A percentile compares a stretch with the other conserved stretches of the same genome.
These are phyloP conservation scores for Apiotrichum sp. DNA, from an alignment of 1,284 basidiomycete genomes.

Conservation along the genomic window DNA sequence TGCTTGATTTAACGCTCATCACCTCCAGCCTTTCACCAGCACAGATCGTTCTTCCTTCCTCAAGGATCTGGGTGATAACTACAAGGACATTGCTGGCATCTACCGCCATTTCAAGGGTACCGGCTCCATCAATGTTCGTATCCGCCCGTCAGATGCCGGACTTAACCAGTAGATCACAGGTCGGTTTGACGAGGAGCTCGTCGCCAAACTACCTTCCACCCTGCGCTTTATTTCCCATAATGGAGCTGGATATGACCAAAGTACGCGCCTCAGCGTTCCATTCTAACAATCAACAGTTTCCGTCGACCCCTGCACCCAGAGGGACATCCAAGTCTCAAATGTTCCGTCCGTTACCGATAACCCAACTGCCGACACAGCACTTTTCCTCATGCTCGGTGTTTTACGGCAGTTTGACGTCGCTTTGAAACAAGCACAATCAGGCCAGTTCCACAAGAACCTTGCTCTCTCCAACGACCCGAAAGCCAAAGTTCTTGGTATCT, in stretches of 20 bases:
- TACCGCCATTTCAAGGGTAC: slow-evolving; percentile 31
- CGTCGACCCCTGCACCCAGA: slow-evolving; percentile 61
- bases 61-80: slow-evolving; percentile 16
- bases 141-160: too few relatives aligned
- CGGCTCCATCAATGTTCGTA: slow-evolving; percentile 22
- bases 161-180: slow-evolving; percentile 20
- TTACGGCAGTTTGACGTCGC: slow-evolving; percentile 64
- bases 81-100: slow-evolving; percentile 20
- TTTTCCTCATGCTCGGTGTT: slow-evolving; percentile 72
- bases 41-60: slow-evolving; percentile 19
- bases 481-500: slow-evolving; percentile 17
- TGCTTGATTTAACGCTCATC: too few relatives aligned
- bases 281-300: slow-evolving; percentile 44
- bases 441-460: slow-evolving; percentile 53
- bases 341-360: slow-evolving; percentile 81
- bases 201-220: slow-evolving; percentile 11
- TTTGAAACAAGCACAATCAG: slow-evolving; percentile 56
- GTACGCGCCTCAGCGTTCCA: slow-evolving; percentile 14
- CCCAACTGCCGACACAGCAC: slow-evolving; percentile 75
- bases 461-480: slow-evolving; percentile 16
- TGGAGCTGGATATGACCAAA: slow-evolving; percentile 33
- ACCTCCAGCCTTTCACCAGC: slow-evolving; percentile 17
- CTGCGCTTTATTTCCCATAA: slow-evolving; percentile 24
- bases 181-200: slow-evolving; percentile 22
- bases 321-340: slow-evolving; percentile 71